A percentile compares a stretch with the other conserved stretches of the same genome.
These are phyloP conservation scores for Colletotrichum spaethianum DNA, from an alignment of 2,329 filamentous ascomycete species.

Conservation along the genomic window DNA sequence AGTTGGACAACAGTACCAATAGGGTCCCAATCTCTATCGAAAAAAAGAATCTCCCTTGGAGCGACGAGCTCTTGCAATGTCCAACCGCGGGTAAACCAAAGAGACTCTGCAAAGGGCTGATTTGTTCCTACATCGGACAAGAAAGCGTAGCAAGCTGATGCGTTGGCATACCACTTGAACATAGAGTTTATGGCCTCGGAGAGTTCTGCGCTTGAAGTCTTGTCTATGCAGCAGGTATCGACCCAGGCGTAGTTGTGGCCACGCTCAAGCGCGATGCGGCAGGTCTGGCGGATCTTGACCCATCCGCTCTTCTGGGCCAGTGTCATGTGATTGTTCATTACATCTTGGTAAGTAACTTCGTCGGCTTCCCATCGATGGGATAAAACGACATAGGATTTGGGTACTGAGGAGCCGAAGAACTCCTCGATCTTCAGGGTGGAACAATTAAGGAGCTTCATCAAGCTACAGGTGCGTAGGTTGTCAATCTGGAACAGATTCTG, in stretches of 20 bases:
- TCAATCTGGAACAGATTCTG: neutral
- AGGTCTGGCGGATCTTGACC: neutral
- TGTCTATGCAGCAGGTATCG: neutral
- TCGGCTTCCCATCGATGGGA: slow-evolving; percentile 7
- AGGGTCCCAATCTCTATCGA: neutral
- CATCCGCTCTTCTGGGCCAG: neutral
- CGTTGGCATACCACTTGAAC: slow-evolving; percentile 7
- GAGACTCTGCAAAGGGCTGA: neutral
- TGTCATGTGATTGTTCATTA: neutral
- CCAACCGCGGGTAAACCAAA: slow-evolving; percentile 1
- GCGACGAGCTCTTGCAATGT: neutral
- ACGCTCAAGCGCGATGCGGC: neutral
- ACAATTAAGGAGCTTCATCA: slow-evolving; percentile 19
- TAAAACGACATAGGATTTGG: neutral
- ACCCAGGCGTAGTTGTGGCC: neutral
- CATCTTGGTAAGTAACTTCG: slow-evolving; percentile 5
- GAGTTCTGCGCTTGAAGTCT: neutral
- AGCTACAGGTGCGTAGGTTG: too few relatives aligned
- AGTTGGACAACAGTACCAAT: neutral
- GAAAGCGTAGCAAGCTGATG: neutral
- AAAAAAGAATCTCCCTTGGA: neutral
- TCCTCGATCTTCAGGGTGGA: slow-evolving; percentile 12
- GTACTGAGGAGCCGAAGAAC: neutral
- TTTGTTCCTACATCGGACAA: neutral
- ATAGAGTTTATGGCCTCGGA: neutral